Evolutionary conservation across 73 alveolate species (phyloP).

Genomic region (Paramecium bursaria): DNA sequence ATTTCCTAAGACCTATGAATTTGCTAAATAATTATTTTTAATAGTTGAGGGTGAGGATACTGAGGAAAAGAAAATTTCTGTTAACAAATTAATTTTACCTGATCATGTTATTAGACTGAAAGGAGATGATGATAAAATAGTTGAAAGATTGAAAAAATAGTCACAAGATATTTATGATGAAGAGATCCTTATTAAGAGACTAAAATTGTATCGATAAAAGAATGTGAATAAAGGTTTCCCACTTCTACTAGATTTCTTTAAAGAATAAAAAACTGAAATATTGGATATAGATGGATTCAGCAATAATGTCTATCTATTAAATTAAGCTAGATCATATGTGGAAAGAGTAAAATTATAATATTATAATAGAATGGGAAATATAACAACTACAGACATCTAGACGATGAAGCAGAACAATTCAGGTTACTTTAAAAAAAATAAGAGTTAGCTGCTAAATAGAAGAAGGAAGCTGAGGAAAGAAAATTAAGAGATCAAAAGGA

Average conservation of each 20-base stretch:
- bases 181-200: slow-evolving; percentile 43
- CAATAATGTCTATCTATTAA: slow-evolving; percentile 30
- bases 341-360: slow-evolving; percentile 54
- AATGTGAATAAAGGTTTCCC: slow-evolving; percentile 64
- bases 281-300: slow-evolving; percentile 13
- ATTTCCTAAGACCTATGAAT: slow-evolving; percentile 69
- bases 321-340: slow-evolving; percentile 47
- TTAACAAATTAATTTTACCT: slow-evolving; percentile 19
- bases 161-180: slow-evolving; percentile 41
- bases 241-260: slow-evolving; percentile 59
- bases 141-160: slow-evolving; percentile 47
- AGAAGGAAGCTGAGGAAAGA: slow-evolving; percentile 39
- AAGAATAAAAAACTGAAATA: slow-evolving; percentile 36
- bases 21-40: slow-evolving; percentile 67
- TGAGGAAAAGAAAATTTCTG: not conserved
- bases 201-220: slow-evolving; percentile 4
- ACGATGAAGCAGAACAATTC: slow-evolving; percentile 26
- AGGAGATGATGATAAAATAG: slow-evolving; percentile 60
- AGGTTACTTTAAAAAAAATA: slow-evolving; percentile 32
- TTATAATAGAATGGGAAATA: slow-evolving; percentile 64
- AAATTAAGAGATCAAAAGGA: slow-evolving; percentile 54
- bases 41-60: slow-evolving; percentile 64
- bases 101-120: slow-evolving; percentile 30
- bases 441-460: not conserved
- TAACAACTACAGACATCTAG: slow-evolving; percentile 33